phyloP scores from a whole-genome alignment of 192 early-diverging fungal species.

The Mortierella antarctica region DNA sequence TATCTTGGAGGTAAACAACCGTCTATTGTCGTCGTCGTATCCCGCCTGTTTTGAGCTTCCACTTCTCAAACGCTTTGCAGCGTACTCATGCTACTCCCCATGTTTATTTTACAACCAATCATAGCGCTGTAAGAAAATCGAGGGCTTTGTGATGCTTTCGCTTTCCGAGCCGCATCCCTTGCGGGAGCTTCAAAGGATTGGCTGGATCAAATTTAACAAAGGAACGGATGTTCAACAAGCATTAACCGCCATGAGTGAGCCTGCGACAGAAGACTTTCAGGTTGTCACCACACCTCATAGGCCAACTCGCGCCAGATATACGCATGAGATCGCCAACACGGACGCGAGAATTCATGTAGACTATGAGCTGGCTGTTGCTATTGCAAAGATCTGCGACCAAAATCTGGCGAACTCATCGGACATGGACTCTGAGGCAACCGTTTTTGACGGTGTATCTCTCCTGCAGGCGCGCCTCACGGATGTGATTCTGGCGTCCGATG shows the following conservation, averaged over 20 bases:
- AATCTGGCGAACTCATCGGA: slow-evolving; percentile 50
- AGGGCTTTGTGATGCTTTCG: slow-evolving; percentile 86
- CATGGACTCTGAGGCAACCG: slow-evolving; percentile 16
- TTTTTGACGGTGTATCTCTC: slow-evolving; percentile 21
- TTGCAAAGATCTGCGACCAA: slow-evolving; percentile 69
- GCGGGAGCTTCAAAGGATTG: slow-evolving; percentile 89
- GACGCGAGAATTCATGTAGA: slow-evolving; percentile 81
- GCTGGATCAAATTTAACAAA: slow-evolving; percentile 91
- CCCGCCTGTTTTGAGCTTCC: not conserved
- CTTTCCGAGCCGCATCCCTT: slow-evolving; percentile 87
- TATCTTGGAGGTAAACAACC: slow-evolving; percentile 32
- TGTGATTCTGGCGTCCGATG: slow-evolving; percentile 20
- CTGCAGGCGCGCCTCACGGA: slow-evolving; percentile 31
- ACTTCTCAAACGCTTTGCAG: not conserved
- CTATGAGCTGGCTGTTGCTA: slow-evolving; percentile 67
- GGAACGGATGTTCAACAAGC: slow-evolving; percentile 86
- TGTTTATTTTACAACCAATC: not conserved
- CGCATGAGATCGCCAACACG: slow-evolving; percentile 78
- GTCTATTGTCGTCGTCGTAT: not conserved
- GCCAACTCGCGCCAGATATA: slow-evolving; percentile 63
- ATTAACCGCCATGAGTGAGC: slow-evolving; percentile 54
- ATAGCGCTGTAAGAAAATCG: slow-evolving; percentile 72
- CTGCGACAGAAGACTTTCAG: slow-evolving; percentile 43
- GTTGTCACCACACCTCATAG: slow-evolving; percentile 27
- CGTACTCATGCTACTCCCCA: not conserved